Evolutionary conservation across 192 early-diverging fungal genomes (phyloP).

Genomic region (Coemansia sp.): DNA sequence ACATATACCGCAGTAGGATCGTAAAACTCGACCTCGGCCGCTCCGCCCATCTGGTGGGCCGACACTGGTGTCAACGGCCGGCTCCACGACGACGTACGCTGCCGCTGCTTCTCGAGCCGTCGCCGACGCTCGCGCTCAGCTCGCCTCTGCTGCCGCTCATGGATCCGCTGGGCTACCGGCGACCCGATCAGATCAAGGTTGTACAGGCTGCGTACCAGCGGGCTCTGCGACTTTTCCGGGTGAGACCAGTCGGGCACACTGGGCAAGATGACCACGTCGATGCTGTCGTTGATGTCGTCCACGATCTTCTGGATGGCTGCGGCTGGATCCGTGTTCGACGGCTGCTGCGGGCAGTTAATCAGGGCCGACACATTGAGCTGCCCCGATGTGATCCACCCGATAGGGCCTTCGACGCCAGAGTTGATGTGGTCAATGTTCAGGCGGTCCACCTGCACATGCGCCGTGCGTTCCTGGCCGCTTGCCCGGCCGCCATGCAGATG

Average conservation of each 20-base stretch:
- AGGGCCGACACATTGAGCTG: constrained; percentile 75
- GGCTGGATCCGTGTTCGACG: constrained; percentile 33
- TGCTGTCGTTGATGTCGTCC: constrained; percentile 64
- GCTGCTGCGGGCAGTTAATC: constrained; percentile 56
- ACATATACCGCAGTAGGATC: constrained; percentile 49
- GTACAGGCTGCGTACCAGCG: constrained; percentile 33
- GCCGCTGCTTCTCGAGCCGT: constrained; percentile 36
- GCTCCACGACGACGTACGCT: constrained; percentile 45
- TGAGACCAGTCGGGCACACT: constrained; percentile 43
- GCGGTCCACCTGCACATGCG: constrained; percentile 79
- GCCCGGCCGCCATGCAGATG: background rate
- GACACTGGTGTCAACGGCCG: constrained; percentile 27
- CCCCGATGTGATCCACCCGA: constrained; percentile 91
- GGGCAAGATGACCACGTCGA: constrained; percentile 53
- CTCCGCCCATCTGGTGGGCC: constrained; percentile 11
- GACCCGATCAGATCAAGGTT: constrained; percentile 40
- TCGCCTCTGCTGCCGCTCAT: constrained; percentile 22
- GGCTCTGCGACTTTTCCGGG: constrained; percentile 32
- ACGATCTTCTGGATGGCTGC: constrained; percentile 57
- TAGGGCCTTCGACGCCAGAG: constrained; percentile 74
- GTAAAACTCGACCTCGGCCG: background rate
- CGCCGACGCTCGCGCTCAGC: constrained; percentile 37
- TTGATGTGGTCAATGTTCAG: constrained; percentile 90
- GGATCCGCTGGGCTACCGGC: constrained; percentile 31
- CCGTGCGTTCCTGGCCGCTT: constrained; percentile 5